Evolutionary conservation across 257 asterid genomes (phyloP).

Genomic region (Agastache rugosa): DNA sequence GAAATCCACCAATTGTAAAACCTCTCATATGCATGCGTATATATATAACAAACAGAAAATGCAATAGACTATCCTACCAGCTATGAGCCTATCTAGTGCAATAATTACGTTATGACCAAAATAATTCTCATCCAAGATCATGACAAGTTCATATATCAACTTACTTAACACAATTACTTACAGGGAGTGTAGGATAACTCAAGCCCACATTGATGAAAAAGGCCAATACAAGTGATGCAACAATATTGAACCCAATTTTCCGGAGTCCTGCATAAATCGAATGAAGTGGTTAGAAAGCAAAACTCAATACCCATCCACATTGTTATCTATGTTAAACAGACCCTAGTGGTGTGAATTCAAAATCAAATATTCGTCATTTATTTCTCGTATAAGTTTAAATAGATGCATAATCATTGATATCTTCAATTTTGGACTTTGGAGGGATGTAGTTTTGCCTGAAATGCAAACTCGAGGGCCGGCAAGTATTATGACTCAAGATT

Average conservation of each 20-base stretch:
- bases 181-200: conserved; percentile 77
- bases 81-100: too few relatives aligned
- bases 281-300: not conserved
- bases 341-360: not conserved
- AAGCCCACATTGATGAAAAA: conserved; percentile 49
- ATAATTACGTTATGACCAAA: too few relatives aligned
- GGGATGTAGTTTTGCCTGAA: not conserved
- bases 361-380: not conserved
- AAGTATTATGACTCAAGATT: not conserved
- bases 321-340: not conserved
- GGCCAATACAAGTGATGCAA: conserved; percentile 52
- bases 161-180: conserved; percentile 40
- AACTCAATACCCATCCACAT: not conserved
- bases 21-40: not conserved
- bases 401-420: too few relatives aligned
- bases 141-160: not conserved
- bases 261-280: conserved; percentile 49
- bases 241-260: conserved; percentile 67
- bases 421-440: not conserved
- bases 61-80: not conserved
- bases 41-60: not conserved
- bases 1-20: not conserved
- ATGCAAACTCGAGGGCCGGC: not conserved
- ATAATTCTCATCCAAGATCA: too few relatives aligned
- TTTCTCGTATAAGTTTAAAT: not conserved